Percentiles rank a stretch among this genome's conserved stretches.
phyloP scores from a whole-genome alignment of 768 basidiomycete genomes.

The Mycena olivaceomarginata region DNA sequence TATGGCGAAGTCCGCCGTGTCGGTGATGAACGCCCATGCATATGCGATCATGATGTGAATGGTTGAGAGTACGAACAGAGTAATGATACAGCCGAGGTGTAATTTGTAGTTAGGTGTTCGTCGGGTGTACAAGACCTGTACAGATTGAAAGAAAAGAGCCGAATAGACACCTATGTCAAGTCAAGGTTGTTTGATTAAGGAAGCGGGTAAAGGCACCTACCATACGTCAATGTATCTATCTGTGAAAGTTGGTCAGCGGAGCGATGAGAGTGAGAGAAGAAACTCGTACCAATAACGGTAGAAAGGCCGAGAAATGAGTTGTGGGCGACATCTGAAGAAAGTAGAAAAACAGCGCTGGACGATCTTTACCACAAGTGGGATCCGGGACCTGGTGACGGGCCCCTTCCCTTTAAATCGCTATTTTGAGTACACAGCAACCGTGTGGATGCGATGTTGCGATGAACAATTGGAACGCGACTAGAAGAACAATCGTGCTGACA shows the following conservation, averaged over 20 bases:
- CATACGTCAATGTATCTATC: slow-evolving; percentile 11
- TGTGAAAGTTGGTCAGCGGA: slow-evolving; percentile 8
- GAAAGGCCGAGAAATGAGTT: background rate
- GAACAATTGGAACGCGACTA: background rate
- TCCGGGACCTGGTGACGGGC: background rate
- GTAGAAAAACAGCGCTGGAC: background rate
- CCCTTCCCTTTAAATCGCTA: slow-evolving; percentile 8
- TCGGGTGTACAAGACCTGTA: slow-evolving; percentile 15
- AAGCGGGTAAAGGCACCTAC: slow-evolving; percentile 5
- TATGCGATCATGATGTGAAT: slow-evolving; percentile 11
- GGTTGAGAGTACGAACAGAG: slow-evolving; percentile 11
- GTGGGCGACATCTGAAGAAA: slow-evolving; percentile 12
- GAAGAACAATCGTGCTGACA: background rate
- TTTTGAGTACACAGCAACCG: slow-evolving; percentile 11
- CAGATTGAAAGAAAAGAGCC: slow-evolving; percentile 14
- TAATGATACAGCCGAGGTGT: slow-evolving; percentile 11
- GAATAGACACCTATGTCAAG: slow-evolving; percentile 22
- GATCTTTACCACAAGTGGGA: slow-evolving; percentile 15
- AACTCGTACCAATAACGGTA: slow-evolving; percentile 1
- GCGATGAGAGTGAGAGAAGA: background rate
- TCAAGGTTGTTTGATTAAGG: slow-evolving; percentile 7
- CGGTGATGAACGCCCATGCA: slow-evolving; percentile 10
- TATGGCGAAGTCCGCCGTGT: slow-evolving; percentile 13
- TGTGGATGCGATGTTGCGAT: slow-evolving; percentile 8
- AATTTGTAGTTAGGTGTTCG: slow-evolving; percentile 10